Percentiles rank a stretch among this genome's conserved stretches.
Evolutionary conservation across 1,139 yeast species (phyloP).

Genomic region (Sugiyamaella novakii): DNA sequence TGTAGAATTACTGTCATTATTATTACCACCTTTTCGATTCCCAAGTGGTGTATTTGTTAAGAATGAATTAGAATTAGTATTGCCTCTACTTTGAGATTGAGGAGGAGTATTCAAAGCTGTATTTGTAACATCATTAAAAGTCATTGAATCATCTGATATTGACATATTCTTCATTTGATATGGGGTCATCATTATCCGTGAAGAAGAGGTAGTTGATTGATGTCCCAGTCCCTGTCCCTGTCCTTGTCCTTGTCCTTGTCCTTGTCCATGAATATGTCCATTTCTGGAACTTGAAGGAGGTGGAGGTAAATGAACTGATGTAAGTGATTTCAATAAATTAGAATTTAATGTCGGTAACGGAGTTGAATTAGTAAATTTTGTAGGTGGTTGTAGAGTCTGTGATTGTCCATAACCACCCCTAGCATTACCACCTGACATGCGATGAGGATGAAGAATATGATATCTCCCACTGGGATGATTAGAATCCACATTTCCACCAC

Average conservation of each 20-base stretch:
- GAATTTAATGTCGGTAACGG: constrained; percentile 40
- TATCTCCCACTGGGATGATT: constrained; percentile 2
- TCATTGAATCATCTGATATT: constrained; percentile 3
- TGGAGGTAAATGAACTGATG: constrained; percentile 50
- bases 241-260: too few relatives aligned
- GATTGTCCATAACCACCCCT: not conserved
- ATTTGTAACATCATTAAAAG: constrained; percentile 28
- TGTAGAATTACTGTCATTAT: constrained; percentile 1
- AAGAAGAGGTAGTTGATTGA: constrained; percentile 17
- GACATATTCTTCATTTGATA: constrained; percentile 7
- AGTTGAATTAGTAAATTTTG: constrained; percentile 14
- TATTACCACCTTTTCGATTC: constrained; percentile 16
- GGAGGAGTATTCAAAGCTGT: constrained; percentile 27
- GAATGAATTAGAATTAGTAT: not conserved
- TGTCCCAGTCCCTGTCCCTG: constrained; percentile 5
- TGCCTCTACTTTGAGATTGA: constrained; percentile 23
- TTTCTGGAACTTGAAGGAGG: constrained; percentile 41
- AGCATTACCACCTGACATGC: not conserved
- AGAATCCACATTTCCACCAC: not conserved
- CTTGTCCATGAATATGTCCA: constrained; percentile 2
- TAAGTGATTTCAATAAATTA: constrained; percentile 47
- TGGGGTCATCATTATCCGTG: constrained; percentile 18
- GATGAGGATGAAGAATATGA: constrained; percentile 6
- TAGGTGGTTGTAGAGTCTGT: constrained; percentile 6
- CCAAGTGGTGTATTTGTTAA: constrained; percentile 31